phyloP scores from a whole-genome alignment of 345 rosid species.

The Brassica cretica region DNA sequence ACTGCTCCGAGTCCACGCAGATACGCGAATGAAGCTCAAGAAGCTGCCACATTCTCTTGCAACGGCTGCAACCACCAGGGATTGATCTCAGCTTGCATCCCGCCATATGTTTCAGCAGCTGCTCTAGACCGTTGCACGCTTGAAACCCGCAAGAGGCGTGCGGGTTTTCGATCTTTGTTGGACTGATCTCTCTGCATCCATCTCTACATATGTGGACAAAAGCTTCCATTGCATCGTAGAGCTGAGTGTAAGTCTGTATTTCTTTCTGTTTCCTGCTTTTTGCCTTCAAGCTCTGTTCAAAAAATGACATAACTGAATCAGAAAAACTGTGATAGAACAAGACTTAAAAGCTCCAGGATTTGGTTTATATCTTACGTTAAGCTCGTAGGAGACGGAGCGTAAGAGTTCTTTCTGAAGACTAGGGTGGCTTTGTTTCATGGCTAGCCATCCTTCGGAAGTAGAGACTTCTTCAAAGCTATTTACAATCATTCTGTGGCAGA shows the following conservation, averaged over 20 bases:
- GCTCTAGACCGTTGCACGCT: constrained; percentile 76
- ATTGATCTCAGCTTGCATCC: constrained; percentile 62
- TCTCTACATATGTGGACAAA: constrained; percentile 89
- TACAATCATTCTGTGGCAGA: constrained; percentile 70
- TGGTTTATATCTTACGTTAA: constrained; percentile 44
- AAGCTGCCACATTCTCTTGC: constrained; percentile 95
- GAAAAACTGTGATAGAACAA: constrained; percentile 4
- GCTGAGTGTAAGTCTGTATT: constrained; percentile 58
- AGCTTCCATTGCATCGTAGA: constrained; percentile 90
- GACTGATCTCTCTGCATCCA: constrained; percentile 88
- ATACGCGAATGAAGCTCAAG: constrained; percentile 81
- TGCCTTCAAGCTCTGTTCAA: constrained; percentile 50
- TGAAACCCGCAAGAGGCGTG: constrained; percentile 55
- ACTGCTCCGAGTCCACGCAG: constrained; percentile 54
- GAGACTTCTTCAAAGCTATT: constrained; percentile 51
- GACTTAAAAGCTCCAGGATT: neutral
- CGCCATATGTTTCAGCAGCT: constrained; percentile 74
- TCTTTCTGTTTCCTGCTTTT: constrained; percentile 59
- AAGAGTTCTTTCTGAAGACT: constrained; percentile 64
- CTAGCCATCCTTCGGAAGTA: constrained; percentile 65
- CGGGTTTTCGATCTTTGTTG: constrained; percentile 57
- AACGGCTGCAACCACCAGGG: constrained; percentile 77
- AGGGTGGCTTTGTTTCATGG: constrained; percentile 80
- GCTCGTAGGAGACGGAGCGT: constrained; percentile 55
- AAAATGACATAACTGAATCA: neutral